Base-by-base conservation (phyloP, 2,329 filamentous ascomycete genomes). In the Hysterium pulicare region DNA sequence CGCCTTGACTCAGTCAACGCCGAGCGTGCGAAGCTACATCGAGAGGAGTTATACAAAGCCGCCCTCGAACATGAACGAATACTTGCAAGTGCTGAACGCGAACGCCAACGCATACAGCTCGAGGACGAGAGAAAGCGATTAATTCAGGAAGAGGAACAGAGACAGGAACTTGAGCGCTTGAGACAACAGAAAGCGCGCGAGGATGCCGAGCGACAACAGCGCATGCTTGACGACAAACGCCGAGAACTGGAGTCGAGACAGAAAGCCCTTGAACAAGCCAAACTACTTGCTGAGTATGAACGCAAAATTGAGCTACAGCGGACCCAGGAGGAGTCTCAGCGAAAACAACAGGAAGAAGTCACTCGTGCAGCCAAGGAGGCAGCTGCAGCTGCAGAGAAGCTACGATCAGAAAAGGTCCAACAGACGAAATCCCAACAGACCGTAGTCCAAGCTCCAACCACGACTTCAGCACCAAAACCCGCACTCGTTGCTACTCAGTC, bases 21-120 rank as follows among this genome's bases (percentile, higher is more conserved):
- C 26, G 82, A 86, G 49, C 78, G 77, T 24, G 82, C 83, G 57
- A 71, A 77, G 38, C 74, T 72, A 42, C 84, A 88, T 58, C 75
- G 77, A 44, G 77, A 82, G 52, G 84, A 84, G 11, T 75, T 91
- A 13, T 78, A 78, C 34, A 77, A 78, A 35, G 84, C 84, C 3
- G 79, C 80, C 37, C 73, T 74, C 11, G 78, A 84, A 56, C 86
- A 90, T 61, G 78, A 86, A 28, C 75, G 78, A 21, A 77, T 91
- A 9, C 75, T 74, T 34, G 67, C 72, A 40, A 71, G 74, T 38
- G 79, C 79, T 3, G 73, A 79, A 54, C 69, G 73, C 16, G 75
- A 73, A 15, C 54, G 78, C n/a, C 66, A 76, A 31, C 67, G 71
- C 15, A 65, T 78, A 44, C 59, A 69, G 16, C 49, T 73, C 5